Evolutionary conservation across 495 filamentous ascomycete genomes (phyloP), one percentile per base, ranked within the genome.

Genomic region (Xylaria longipes): DNA sequence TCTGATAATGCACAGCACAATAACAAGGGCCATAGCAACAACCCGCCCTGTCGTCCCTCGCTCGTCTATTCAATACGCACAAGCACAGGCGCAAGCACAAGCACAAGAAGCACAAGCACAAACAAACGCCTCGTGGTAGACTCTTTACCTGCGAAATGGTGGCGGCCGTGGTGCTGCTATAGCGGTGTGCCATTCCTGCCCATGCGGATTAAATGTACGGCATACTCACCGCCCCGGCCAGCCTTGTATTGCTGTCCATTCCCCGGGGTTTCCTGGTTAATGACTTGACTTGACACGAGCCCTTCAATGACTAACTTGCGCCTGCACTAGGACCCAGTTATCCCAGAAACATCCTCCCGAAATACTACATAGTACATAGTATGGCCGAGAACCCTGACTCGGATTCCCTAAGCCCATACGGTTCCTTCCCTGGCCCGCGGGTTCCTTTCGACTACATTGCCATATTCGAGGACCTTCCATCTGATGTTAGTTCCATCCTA

Each of bases 301-400:
- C 22, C 48, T 52, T 27, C 48, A n/a, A 22, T 31, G 5, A 56
- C 52, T 56, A 56, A 56, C 12, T 17, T 56, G 31, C 17, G 15
- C 27, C 17, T 22, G 8, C 31, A 22, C 57, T 6, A 60, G 33
- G 33, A 37, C 9, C 33, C 31, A 37, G 29, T 37, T 31, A 7
- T 22, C 17, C 31, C 15, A 35, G 8, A 12, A 60, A 11, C 27
- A 57, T 4, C 27, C 29, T 20, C 56, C 29, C 20, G 4, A n/a
- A 6, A 35, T 65, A 65, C 25, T 50, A n/a, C n/a, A n/a, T n/a
- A n/a, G n/a, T n/a, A n/a, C n/a, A n/a, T n/a, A n/a, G n/a, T n/a
- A 65, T 65, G 63, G 63, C 43, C 17, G 63, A 65, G 43, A 50
- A 52, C 27, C 63, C 45, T n/a, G 17, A 65, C 63, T 65, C 63